These are phyloP conservation scores for Mycena capillaripes DNA, from an alignment of 768 basidiomycete genomes.

Conservation along the genomic window DNA sequence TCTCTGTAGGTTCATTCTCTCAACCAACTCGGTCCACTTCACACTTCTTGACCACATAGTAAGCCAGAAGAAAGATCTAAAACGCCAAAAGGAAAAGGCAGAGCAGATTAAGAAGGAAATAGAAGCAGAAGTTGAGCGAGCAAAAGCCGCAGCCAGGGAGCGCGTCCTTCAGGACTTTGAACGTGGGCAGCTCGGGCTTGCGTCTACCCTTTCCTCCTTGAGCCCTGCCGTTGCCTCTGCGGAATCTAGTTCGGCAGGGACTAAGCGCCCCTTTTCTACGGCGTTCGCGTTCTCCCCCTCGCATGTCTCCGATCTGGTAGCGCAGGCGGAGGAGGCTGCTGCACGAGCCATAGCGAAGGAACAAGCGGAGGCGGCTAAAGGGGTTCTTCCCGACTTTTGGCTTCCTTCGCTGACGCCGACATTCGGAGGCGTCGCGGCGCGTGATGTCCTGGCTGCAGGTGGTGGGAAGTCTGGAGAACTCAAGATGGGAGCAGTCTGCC, in stretches of 20 bases:
- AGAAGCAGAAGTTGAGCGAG: constrained; percentile 82
- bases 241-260: constrained; percentile 61
- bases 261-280: constrained; percentile 82
- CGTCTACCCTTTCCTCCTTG: constrained; percentile 3
- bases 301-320: constrained; percentile 74
- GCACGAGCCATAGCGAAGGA: constrained; percentile 86
- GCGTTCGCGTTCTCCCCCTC: constrained; percentile 77
- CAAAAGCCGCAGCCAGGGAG: constrained; percentile 83
- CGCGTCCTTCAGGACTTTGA: constrained; percentile 94
- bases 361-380: constrained; percentile 85
- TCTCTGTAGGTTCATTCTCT: constrained; percentile 66
- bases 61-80: constrained; percentile 92
- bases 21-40: neutral
- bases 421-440: constrained; percentile 64
- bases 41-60: constrained; percentile 58
- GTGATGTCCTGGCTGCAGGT: constrained; percentile 33
- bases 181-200: constrained; percentile 83
- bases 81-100: constrained; percentile 87
- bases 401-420: constrained; percentile 93
- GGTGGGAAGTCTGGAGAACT: constrained; percentile 70
- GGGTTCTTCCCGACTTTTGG: constrained; percentile 98
- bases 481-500: constrained; percentile 91
- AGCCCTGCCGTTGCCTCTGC: neutral
- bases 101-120: constrained; percentile 82
- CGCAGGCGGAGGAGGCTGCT: constrained; percentile 92